phyloP scores from a whole-genome alignment of 2,329 filamentous ascomycete species.

The Thelonectria rubi region DNA sequence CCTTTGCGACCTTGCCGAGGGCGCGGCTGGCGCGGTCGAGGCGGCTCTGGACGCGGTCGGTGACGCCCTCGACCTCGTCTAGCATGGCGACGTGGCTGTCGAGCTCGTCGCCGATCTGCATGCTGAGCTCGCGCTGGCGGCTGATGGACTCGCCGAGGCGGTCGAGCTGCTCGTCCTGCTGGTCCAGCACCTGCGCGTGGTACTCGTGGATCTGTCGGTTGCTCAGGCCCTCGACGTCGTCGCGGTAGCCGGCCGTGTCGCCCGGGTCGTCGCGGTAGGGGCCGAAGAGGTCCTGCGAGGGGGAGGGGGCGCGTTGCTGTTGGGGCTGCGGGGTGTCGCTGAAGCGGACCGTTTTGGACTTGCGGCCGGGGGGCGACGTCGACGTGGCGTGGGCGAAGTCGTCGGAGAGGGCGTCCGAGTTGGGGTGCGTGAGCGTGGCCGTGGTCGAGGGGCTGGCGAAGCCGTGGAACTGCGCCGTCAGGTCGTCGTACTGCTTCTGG shows the following conservation, averaged over 20 bases:
- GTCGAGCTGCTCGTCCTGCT: conserved; percentile 96
- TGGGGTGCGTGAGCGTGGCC: conserved; percentile 66
- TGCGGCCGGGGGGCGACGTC: conserved; percentile 43
- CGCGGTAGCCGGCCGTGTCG: conserved; percentile 64
- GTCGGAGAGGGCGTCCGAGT: conserved; percentile 67
- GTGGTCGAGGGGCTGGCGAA: conserved; percentile 61
- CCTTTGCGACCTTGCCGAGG: conserved; percentile 75
- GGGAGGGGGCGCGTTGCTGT: conserved; percentile 34
- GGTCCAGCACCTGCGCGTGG: conserved; percentile 80
- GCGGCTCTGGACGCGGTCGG: conserved; percentile 81
- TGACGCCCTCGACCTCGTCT: conserved; percentile 85
- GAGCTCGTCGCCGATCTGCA: conserved; percentile 95
- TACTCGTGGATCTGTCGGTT: conserved; percentile 90
- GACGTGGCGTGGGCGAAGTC: conserved; percentile 73
- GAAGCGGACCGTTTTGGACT: conserved; percentile 85
- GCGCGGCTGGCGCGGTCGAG: conserved; percentile 78
- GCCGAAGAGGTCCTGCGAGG: conserved; percentile 56
- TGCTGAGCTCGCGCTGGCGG: conserved; percentile 89
- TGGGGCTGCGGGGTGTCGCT: conserved; percentile 65
- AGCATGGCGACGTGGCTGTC: conserved; percentile 89
- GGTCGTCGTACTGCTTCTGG: conserved; percentile 77
- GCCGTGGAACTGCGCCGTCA: conserved; percentile 83
- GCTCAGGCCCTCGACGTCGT: conserved; percentile 68
- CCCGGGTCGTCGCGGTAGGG: conserved; percentile 76
- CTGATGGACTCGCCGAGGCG: conserved; percentile 84